These are phyloP conservation scores for Ceratobasidium sp. DNA, from an alignment of 1,284 basidiomycete species.

Conservation along the genomic window DNA sequence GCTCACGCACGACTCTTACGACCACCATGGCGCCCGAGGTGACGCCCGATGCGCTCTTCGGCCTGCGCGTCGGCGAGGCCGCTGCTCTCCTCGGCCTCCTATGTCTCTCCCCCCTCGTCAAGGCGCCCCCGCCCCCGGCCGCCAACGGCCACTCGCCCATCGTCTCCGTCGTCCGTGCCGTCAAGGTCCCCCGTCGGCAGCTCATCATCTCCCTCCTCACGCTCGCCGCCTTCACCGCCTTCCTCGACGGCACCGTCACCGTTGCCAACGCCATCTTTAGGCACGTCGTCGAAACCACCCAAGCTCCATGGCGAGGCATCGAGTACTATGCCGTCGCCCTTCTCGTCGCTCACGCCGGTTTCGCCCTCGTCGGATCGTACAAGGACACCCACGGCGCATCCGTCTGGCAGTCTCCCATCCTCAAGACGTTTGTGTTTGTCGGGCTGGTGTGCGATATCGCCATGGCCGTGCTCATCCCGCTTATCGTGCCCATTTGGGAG, in stretches of 20 bases:
- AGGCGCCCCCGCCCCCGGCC: neutral
- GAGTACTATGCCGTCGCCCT: conserved; percentile 59
- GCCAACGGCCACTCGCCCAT: conserved; percentile 19
- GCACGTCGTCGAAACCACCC: conserved; percentile 61
- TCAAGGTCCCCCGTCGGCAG: conserved; percentile 64
- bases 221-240: conserved; percentile 51
- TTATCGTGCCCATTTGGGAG: conserved; percentile 55
- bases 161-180: conserved; percentile 12
- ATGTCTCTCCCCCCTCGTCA: conserved; percentile 13
- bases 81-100: conserved; percentile 11
- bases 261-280: conserved; percentile 67
- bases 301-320: conserved; percentile 63
- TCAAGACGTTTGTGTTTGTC: conserved; percentile 61
- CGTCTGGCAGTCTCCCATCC: conserved; percentile 69
- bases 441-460: conserved; percentile 66
- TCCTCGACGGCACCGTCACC: conserved; percentile 58
- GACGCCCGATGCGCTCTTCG: conserved; percentile 7
- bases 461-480: conserved; percentile 62
- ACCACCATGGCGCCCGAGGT: neutral
- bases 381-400: conserved; percentile 74
- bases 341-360: conserved; percentile 67
- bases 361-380: conserved; percentile 75
- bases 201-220: conserved; percentile 73
- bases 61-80: conserved; percentile 15
- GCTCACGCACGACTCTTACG: neutral